Base-by-base conservation (phyloP, 2,329 filamentous ascomycete species). In the Neocucurbitaria cava region DNA sequence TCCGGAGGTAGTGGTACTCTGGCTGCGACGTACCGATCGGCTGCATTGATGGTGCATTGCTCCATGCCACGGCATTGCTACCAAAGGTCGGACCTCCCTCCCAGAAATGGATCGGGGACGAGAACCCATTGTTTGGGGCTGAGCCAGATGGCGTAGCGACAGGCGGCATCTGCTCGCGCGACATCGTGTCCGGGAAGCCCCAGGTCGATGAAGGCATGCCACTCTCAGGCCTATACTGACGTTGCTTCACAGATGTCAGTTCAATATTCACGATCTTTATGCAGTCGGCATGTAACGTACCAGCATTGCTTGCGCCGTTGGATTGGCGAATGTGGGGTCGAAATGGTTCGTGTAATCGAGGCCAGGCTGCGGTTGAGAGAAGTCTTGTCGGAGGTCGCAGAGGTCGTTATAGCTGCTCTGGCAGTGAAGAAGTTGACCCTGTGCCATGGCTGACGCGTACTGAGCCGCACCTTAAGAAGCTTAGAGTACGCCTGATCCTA, bases 231-330 rank as follows among this genome's bases (percentile, higher is more conserved):
- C 24, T 52, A 48, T 52, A 58, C 3, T 59, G 47, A 21, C 49
- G 50, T 49, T 59, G 55, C 55, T 64, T 33, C 21, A 38, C 20
- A 21, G 17, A 31, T 23, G 39, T 64, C 40, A 54, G 51, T 48
- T 31, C 24, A 28, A 33, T 5, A 6, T 20, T 8, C 10, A 15
- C n/a, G n/a, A 31, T 41, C 17, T 18, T 1, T 7, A 5, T 8
- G 5, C 30, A 13, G 33, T 24, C 15, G 15, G 13, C 3, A 13
- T 17, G 39, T 13, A 23, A 58, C 62, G 54, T 58, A 65, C 68
- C 11, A 63, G 45, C 26, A 49, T 43, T 9, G 59, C 39, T 24
- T 62, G 65, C 24, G 58, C 53, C 58, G 66, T 69, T 46, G 51
- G 28, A 15, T 44, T 13, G 15, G 10, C 40, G 30, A 52, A 39